Evolutionary conservation across 176 grass and related monocot genomes (phyloP).

Genomic region (Alopecurus myosuroides): DNA sequence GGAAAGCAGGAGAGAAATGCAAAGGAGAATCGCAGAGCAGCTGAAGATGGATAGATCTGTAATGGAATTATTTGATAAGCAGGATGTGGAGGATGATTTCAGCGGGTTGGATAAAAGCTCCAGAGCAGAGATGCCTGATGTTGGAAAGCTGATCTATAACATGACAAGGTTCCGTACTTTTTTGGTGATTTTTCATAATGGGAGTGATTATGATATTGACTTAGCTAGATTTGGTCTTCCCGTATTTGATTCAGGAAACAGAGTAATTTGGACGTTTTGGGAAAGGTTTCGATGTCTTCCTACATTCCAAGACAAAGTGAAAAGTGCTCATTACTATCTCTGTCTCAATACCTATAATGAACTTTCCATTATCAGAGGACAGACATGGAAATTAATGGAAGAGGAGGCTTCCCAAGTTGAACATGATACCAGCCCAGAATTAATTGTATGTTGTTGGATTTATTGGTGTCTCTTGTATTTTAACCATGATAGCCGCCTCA

Average conservation of each 20-base stretch:
- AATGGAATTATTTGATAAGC: too few species aligned
- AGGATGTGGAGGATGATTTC: too few species aligned
- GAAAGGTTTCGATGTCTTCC: background rate
- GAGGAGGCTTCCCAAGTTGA: background rate
- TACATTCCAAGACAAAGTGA: background rate
- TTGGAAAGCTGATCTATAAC: background rate
- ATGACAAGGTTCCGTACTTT: too few species aligned
- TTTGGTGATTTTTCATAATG: too few species aligned
- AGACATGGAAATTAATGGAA: background rate
- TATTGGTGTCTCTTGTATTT: background rate
- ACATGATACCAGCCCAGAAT: too few species aligned
- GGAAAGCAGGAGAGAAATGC: slow-evolving; percentile 2
- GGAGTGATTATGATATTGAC: background rate
- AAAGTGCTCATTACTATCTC: background rate
- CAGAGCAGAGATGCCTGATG: background rate
- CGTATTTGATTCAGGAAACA: background rate
- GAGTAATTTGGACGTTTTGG: too few species aligned
- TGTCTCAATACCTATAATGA: rapidly evolving
- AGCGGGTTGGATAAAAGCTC: too few species aligned
- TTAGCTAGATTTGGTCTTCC: background rate
- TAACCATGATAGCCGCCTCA: too few species aligned
- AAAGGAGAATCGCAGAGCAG: background rate
- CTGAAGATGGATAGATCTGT: background rate
- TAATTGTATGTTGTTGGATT: background rate
- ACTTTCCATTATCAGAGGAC: too few species aligned